A percentile compares a stretch with the other conserved stretches of the same genome.
phyloP scores from a whole-genome alignment of 345 rosid species.

The Populus alba region DNA sequence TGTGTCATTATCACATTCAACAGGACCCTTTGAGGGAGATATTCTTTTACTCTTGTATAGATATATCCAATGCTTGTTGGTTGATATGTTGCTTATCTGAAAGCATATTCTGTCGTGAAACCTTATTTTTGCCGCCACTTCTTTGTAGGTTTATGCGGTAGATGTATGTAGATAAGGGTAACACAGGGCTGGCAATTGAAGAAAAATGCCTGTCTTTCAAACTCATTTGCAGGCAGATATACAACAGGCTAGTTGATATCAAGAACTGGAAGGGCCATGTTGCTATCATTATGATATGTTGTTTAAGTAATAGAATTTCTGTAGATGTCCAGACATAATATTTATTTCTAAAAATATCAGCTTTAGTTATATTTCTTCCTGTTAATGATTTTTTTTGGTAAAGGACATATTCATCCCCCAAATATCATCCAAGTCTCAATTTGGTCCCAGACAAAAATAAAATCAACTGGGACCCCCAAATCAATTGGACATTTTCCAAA shows the following conservation, averaged over 20 bases:
- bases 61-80: not conserved
- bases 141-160: not conserved
- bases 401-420: too few relatives aligned
- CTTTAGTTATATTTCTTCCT: not conserved
- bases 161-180: not conserved
- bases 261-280: not conserved
- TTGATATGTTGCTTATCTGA: not conserved
- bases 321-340: not conserved
- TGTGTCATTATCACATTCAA: not conserved
- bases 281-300: not conserved
- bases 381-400: not conserved
- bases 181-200: not conserved
- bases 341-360: not conserved
- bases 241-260: not conserved
- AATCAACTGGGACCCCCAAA: too few relatives aligned
- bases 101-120: not conserved
- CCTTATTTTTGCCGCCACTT: not conserved
- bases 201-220: not conserved
- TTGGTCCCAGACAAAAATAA: too few relatives aligned
- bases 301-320: not conserved
- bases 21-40: not conserved
- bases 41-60: not conserved
- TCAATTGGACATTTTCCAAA: too few relatives aligned
- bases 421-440: too few relatives aligned
- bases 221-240: not conserved